Conservation (phyloP, 2,329 filamentous ascomycete genomes). For the Byssochlamys sp. region DNA sequence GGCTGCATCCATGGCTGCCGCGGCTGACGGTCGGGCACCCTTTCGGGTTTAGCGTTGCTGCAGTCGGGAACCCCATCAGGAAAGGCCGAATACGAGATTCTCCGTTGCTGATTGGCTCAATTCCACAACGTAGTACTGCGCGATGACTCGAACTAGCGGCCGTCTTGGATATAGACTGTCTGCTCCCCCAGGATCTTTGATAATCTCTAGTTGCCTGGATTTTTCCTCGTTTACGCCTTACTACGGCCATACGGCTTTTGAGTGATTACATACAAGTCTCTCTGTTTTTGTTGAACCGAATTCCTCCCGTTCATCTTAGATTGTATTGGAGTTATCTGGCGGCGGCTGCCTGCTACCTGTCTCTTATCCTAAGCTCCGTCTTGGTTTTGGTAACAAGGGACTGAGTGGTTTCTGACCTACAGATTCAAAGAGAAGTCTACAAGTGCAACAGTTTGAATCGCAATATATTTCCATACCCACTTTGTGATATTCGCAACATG, state of each 20-base stretch:
- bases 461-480: background rate
- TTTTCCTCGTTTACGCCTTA: background rate
- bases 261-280: background rate
- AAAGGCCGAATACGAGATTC: background rate
- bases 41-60: background rate
- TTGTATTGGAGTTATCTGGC: background rate
- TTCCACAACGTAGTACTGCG: background rate
- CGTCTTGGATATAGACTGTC: background rate
- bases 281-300: background rate
- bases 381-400: background rate
- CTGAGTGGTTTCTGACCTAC: background rate
- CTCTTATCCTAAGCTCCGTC: background rate
- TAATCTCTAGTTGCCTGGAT: background rate
- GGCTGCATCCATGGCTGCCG: background rate
- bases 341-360: background rate
- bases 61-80: background rate
- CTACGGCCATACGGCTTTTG: background rate
- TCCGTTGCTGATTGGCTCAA: background rate
- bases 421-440: background rate
- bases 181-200: background rate
- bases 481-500: background rate
- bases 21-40: background rate
- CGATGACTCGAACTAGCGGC: background rate
- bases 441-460: background rate
- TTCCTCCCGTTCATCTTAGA: background rate